A percentile compares a stretch with the other conserved stretches of the same genome.
Evolutionary conservation across 352 stramenopile species (phyloP).

Genomic region (Globisporangium ultimum): DNA sequence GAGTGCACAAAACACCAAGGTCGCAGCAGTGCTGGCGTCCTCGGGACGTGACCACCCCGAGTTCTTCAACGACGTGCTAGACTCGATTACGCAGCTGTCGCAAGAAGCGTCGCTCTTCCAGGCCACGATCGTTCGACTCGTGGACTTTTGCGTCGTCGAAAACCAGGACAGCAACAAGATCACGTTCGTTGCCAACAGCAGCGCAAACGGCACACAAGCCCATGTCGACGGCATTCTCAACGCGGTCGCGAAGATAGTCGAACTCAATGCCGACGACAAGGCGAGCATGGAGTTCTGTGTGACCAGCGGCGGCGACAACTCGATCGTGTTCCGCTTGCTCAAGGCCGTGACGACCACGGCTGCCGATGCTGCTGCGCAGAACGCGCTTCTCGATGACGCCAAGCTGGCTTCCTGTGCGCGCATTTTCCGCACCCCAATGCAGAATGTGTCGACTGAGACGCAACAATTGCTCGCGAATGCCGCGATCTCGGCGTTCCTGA

Average conservation of each 20-base stretch:
- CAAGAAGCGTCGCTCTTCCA: conserved; percentile 77
- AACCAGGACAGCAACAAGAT: conserved; percentile 11
- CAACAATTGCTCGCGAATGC: conserved; percentile 64
- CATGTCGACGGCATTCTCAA: conserved; percentile 56
- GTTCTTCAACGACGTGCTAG: conserved; percentile 69
- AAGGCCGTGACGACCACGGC: conserved; percentile 58
- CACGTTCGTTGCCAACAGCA: conserved; percentile 32
- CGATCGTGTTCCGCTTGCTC: conserved; percentile 68
- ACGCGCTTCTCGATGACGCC: conserved; percentile 27
- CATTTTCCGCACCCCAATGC: conserved; percentile 75
- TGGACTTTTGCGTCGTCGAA: conserved; percentile 48
- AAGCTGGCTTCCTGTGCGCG: conserved; percentile 51
- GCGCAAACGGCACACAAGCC: conserved; percentile 22
- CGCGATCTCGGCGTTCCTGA: conserved; percentile 58
- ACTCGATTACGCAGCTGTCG: conserved; percentile 74
- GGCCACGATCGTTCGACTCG: conserved; percentile 68
- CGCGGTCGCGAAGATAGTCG: conserved; percentile 77
- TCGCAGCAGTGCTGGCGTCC: conserved; percentile 40
- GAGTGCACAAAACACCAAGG: conserved; percentile 16
- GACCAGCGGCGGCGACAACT: conserved; percentile 14
- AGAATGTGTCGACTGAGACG: conserved; percentile 56
- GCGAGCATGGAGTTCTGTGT: conserved; percentile 84
- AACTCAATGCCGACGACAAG: conserved; percentile 65
- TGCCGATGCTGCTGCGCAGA: conserved; percentile 26
- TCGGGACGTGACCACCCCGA: conserved; percentile 51